Percentiles rank a stretch among this genome's conserved stretches.
Conservation (phyloP, 75 land plant species). For the Azolla pinnata region DNA sequence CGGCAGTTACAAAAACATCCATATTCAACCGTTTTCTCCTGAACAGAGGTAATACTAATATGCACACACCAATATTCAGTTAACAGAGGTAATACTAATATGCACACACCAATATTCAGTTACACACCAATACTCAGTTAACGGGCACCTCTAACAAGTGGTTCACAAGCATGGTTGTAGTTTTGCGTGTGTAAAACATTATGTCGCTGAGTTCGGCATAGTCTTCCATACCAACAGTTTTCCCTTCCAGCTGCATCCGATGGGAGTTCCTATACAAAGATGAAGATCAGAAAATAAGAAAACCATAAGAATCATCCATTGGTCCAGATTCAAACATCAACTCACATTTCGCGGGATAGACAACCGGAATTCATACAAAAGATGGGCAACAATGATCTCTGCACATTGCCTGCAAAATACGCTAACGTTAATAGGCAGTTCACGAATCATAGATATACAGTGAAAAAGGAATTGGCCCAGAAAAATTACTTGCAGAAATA, state of each 20-base stretch:
- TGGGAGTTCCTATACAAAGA: slow-evolving; percentile 39
- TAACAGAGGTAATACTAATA: too few species aligned
- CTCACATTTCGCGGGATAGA: slow-evolving; percentile 51
- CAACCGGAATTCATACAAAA: slow-evolving; percentile 53
- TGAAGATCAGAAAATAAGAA: slow-evolving; percentile 1
- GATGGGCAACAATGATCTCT: slow-evolving; percentile 37
- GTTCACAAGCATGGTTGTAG: slow-evolving; percentile 65
- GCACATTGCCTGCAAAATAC: slow-evolving; percentile 45
- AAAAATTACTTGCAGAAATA: slow-evolving; percentile 43
- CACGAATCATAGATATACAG: neutral
- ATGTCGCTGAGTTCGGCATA: slow-evolving; percentile 59
- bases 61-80: too few species aligned
- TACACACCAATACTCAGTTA: too few species aligned
- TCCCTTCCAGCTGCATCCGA: slow-evolving; percentile 41
- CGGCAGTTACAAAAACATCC: too few species aligned
- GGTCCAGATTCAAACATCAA: neutral
- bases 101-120: too few species aligned
- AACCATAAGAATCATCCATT: neutral
- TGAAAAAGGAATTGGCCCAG: neutral
- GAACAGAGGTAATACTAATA: too few species aligned
- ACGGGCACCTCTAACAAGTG: too few species aligned
- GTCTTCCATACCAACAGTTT: slow-evolving; percentile 71
- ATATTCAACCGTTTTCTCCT: too few species aligned
- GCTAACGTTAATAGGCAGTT: slow-evolving; percentile 1
- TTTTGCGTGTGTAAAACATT: slow-evolving; percentile 50